Evolutionary conservation across 805 yeast species (phyloP).

Genomic region (Isabelozyma pseudorhagii): DNA sequence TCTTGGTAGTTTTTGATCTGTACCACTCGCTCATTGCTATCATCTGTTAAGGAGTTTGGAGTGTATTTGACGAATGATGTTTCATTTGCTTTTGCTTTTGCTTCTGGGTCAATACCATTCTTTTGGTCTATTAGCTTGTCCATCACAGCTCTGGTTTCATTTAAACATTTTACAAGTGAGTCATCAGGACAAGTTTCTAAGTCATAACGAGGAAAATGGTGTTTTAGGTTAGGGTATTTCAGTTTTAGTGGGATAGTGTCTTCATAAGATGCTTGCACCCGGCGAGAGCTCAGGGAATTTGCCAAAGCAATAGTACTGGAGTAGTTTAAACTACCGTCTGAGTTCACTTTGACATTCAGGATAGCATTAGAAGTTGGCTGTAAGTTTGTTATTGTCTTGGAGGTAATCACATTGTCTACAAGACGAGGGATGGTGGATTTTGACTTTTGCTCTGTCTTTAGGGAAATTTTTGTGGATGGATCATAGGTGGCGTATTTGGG

Average conservation of each 20-base stretch:
- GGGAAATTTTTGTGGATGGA: background rate
- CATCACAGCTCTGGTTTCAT: slow-evolving; percentile 56
- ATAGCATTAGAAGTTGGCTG: background rate
- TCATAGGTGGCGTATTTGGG: slow-evolving; percentile 1
- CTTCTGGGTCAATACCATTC: slow-evolving; percentile 18
- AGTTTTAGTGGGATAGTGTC: slow-evolving; percentile 60
- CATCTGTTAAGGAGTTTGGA: slow-evolving; percentile 10
- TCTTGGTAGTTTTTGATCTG: slow-evolving; percentile 63
- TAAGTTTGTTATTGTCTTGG: background rate
- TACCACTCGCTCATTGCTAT: slow-evolving; percentile 37
- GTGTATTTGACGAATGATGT: slow-evolving; percentile 17
- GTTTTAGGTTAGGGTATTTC: slow-evolving; percentile 34
- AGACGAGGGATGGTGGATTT: background rate
- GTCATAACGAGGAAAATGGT: slow-evolving; percentile 34
- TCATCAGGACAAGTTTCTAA: slow-evolving; percentile 42
- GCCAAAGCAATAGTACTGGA: slow-evolving; percentile 20
- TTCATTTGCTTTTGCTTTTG: slow-evolving; percentile 38
- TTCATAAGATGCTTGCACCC: slow-evolving; percentile 46
- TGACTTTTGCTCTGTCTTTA: background rate
- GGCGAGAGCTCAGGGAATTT: slow-evolving; percentile 9
- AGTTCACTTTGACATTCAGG: slow-evolving; percentile 15
- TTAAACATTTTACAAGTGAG: slow-evolving; percentile 44
- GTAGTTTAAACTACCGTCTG: slow-evolving; percentile 26
- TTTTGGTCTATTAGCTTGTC: slow-evolving; percentile 47
- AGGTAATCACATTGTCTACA: background rate